Evolutionary conservation across 352 stramenopile genomes (phyloP).

Genomic region (Pythium coloratum): DNA sequence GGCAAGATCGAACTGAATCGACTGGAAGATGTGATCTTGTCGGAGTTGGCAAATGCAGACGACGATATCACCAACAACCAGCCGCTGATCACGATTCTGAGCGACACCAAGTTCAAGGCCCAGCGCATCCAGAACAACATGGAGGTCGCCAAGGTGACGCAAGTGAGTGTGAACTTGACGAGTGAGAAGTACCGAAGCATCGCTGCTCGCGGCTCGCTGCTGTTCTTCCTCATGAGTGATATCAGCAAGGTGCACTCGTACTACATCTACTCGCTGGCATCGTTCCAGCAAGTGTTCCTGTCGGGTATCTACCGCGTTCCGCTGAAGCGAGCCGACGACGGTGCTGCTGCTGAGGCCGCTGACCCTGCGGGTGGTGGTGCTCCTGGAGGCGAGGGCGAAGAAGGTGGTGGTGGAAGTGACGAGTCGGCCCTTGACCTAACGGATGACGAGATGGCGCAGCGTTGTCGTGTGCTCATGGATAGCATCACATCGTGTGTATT

Average conservation of each 20-base stretch:
- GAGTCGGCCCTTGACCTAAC: slow-evolving; percentile 60
- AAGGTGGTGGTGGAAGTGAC: slow-evolving; percentile 28
- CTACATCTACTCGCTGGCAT: slow-evolving; percentile 96
- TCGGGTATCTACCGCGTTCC: slow-evolving; percentile 93
- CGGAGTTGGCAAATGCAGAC: slow-evolving; percentile 93
- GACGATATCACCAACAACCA: slow-evolving; percentile 98
- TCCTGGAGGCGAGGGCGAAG: slow-evolving; percentile 22
- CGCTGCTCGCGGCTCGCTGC: slow-evolving; percentile 88
- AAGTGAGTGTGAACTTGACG: slow-evolving; percentile 92
- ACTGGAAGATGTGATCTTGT: slow-evolving; percentile 94
- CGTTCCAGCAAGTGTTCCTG: slow-evolving; percentile 96
- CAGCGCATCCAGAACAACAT: slow-evolving; percentile 92
- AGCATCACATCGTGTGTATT: slow-evolving; percentile 95
- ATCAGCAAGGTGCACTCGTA: slow-evolving; percentile 97
- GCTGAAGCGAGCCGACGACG: slow-evolving; percentile 32
- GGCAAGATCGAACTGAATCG: slow-evolving; percentile 97
- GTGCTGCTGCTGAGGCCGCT: slow-evolving; percentile 29
- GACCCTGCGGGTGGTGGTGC: slow-evolving; percentile 34
- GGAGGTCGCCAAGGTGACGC: slow-evolving; percentile 91
- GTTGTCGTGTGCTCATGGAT: slow-evolving; percentile 87
- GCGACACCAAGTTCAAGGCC: slow-evolving; percentile 94
- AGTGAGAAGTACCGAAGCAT: slow-evolving; percentile 96
- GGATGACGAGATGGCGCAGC: slow-evolving; percentile 88
- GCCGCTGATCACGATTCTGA: slow-evolving; percentile 94
- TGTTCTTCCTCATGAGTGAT: slow-evolving; percentile 98